Evolutionary conservation across 1,284 basidiomycete species (phyloP).

Genomic region (Rhodofomes roseus): DNA sequence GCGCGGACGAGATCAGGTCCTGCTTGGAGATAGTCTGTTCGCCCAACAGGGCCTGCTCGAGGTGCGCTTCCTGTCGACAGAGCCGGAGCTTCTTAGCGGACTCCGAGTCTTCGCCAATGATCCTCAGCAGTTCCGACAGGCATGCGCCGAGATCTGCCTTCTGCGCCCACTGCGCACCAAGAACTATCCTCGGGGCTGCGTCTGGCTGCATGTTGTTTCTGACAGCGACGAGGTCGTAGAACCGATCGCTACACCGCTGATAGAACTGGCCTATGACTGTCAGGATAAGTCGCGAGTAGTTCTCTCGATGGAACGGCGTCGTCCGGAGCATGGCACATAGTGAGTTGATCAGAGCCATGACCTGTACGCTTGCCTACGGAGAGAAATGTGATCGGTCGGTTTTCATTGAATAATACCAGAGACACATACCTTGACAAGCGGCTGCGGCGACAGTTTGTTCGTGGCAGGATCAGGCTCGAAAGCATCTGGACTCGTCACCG

Average conservation of each 20-base stretch:
- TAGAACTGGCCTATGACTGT: slow-evolving; percentile 98
- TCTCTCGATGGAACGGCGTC: slow-evolving; percentile 96
- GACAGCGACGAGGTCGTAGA: slow-evolving; percentile 68
- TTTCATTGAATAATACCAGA: background rate
- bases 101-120: slow-evolving; percentile 36
- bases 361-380: slow-evolving; percentile 70
- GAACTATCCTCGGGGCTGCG: slow-evolving; percentile 41
- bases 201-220: slow-evolving; percentile 33
- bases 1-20: slow-evolving; percentile 75
- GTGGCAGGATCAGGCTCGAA: slow-evolving; percentile 78
- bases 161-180: slow-evolving; percentile 89
- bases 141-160: slow-evolving; percentile 73
- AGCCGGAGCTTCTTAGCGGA: slow-evolving; percentile 48
- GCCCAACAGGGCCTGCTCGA: slow-evolving; percentile 67
- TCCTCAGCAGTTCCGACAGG: slow-evolving; percentile 56
- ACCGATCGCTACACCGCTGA: slow-evolving; percentile 87
- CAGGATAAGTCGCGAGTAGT: slow-evolving; percentile 90
- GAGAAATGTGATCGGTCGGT: background rate
- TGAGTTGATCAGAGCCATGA: slow-evolving; percentile 90
- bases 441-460: slow-evolving; percentile 57
- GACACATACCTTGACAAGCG: slow-evolving; percentile 70
- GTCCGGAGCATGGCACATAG: slow-evolving; percentile 89
- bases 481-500: slow-evolving; percentile 80
- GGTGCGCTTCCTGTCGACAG: slow-evolving; percentile 70
- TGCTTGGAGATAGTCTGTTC: slow-evolving; percentile 50